Evolutionary conservation across 1,284 basidiomycete genomes (phyloP).

Genomic region (Ustanciosporium gigantosporum): DNA sequence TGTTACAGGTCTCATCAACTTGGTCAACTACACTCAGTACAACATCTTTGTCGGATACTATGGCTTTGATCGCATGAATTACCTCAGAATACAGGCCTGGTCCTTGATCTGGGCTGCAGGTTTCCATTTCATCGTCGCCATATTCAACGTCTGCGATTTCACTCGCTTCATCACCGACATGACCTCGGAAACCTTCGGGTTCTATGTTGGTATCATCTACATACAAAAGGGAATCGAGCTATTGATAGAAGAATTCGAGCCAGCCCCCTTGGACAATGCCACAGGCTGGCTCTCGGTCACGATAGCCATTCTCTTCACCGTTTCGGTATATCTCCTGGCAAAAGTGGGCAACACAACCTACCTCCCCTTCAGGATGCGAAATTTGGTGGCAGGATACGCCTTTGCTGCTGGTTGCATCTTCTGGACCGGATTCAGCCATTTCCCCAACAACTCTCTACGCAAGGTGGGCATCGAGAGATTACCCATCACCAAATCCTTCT

Average conservation of each 20-base stretch:
- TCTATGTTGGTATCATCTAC: constrained; percentile 63
- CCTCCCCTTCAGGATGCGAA: constrained; percentile 61
- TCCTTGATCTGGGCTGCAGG: constrained; percentile 91
- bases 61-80: constrained; percentile 44
- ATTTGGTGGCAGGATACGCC: constrained; percentile 60
- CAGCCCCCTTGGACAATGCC: constrained; percentile 50
- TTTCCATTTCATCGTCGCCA: constrained; percentile 83
- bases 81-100: constrained; percentile 66
- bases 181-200: constrained; percentile 91
- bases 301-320: constrained; percentile 63
- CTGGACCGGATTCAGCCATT: constrained; percentile 63
- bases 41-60: constrained; percentile 55
- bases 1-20: constrained; percentile 74
- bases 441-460: constrained; percentile 52
- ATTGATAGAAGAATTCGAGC: constrained; percentile 61
- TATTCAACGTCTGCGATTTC: constrained; percentile 69
- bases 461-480: constrained; percentile 50
- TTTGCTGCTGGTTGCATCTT: constrained; percentile 62
- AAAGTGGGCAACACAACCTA: constrained; percentile 50
- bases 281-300: constrained; percentile 63
- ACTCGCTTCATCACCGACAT: constrained; percentile 68
- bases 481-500: constrained; percentile 58
- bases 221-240: constrained; percentile 64
- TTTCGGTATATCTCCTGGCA: constrained; percentile 61
- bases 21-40: constrained; percentile 59